These are phyloP conservation scores for Leptodontidium sp. DNA, from an alignment of 2,329 filamentous ascomycete genomes.

Conservation along the genomic window DNA sequence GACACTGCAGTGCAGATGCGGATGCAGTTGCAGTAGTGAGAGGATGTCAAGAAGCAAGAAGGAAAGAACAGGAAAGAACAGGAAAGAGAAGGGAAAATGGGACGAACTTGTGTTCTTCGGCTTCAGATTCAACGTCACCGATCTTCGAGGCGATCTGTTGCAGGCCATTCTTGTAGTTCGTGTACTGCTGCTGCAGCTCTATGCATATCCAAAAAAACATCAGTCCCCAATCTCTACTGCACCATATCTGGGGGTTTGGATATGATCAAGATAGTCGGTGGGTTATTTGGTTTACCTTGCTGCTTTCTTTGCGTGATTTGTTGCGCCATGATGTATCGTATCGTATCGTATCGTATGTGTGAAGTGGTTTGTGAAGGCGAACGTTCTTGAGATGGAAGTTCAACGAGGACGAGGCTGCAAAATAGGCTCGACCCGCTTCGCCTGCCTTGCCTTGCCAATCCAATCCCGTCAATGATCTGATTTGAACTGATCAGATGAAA, in stretches of 20 bases:
- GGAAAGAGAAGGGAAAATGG: conserved; percentile 21
- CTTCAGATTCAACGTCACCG: conserved; percentile 95
- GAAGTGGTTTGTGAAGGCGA: conserved; percentile 18
- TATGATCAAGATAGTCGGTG: background rate
- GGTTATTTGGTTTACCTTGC: conserved; percentile 42
- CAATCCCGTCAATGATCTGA: background rate
- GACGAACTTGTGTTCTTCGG: conserved; percentile 95
- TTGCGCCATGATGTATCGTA: conserved; percentile 43
- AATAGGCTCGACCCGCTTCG: conserved; percentile 27
- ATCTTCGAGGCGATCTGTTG: conserved; percentile 97
- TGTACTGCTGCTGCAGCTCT: conserved; percentile 85
- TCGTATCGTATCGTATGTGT: conserved; percentile 10
- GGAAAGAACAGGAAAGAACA: background rate
- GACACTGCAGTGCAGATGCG: background rate
- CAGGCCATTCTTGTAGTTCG: conserved; percentile 78
- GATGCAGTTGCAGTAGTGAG: conserved; percentile 6
- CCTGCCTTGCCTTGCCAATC: conserved; percentile 13
- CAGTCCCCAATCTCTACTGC: background rate
- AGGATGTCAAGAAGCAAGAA: no score
- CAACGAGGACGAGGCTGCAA: conserved; percentile 27
- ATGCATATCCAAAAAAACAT: background rate
- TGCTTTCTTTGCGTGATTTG: conserved; percentile 48
- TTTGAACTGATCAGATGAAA: conserved; percentile 19
- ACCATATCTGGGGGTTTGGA: no score
- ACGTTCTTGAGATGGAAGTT: conserved; percentile 28